Base-by-base conservation (phyloP, 208 protist genomes). In the Wallacemonas collosoma region DNA sequence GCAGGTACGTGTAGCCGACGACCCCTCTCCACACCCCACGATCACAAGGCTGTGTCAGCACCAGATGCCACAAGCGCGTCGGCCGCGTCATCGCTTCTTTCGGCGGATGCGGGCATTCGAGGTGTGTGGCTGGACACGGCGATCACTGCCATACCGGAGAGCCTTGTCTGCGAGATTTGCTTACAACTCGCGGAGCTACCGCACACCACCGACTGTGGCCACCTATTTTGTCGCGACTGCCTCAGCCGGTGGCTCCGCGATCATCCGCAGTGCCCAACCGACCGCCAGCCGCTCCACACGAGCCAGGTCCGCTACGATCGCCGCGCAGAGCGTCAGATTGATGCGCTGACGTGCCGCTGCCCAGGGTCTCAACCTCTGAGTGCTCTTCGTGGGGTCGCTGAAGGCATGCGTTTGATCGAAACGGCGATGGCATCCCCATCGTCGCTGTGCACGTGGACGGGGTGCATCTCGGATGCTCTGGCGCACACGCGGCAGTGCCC, bases 221-320 rank as follows among this genome's bases (percentile, higher is more conserved):
- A 82, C 53, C 60, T 82, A 5, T 82, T 82, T 60, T 82, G 77
- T 63, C 62, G 62, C 5, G n/a, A 47, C 14, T 82, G 77, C 72
- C 63, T 82, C 53, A 4, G 3, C 51, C 17, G 14, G 39, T 76
- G 74, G 45, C 57, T 79, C 35, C 6, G 76, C 15, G 47, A 45
- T 9, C 75, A 78, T 26, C 38, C 7, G 3, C 67, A 82, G 60
- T 82, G 77, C 55, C 77, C 77, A 15, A 53, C 77, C n/a, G 72
- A 76, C 44, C 65, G 77, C 2, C 44, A 77, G 38, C 62, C 60
- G 26, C 53, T 82, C 17, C 63, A 35, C 14, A n/a, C 17, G 41
- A 69, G 45, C 55, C 26, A 69, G 36, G 45, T 82, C 14, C 71
- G 77, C 26, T 73, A 73, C 35, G 77, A 82, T 56, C 74, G 80